Percentiles rank a stretch among this genome's conserved stretches.
Conservation (phyloP, 2,329 filamentous ascomycete species). For the Fusarium aywerte region DNA sequence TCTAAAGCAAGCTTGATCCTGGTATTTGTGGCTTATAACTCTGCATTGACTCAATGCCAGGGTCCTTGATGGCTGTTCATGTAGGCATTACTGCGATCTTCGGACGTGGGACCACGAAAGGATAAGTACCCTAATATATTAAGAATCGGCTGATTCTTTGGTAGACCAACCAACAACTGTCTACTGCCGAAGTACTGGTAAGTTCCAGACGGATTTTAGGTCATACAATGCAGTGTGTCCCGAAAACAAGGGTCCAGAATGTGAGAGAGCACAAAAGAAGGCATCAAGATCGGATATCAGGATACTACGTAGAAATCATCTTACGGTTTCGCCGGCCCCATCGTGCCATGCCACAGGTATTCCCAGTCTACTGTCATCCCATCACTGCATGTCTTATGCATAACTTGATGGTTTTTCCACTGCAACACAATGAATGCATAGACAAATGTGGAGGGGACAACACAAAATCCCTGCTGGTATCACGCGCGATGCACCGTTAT, state of each 20-base stretch:
- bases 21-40: constrained; percentile 4
- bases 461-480: constrained; percentile 5
- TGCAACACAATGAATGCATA: constrained; percentile 25
- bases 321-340: constrained; percentile 23
- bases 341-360: constrained; percentile 33
- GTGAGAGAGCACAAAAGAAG: neutral
- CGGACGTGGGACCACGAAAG: constrained; percentile 1
- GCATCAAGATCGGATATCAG: neutral
- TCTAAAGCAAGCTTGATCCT: neutral
- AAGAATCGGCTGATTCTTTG: neutral
- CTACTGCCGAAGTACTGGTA: constrained; percentile 12
- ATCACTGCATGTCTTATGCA: constrained; percentile 36
- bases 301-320: neutral
- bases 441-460: neutral
- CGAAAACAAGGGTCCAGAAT: constrained; percentile 24
- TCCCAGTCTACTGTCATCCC: constrained; percentile 37
- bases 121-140: no score
- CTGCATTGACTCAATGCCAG: neutral
- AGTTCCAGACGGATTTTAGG: constrained; percentile 17
- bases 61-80: constrained; percentile 19
- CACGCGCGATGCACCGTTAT: constrained; percentile 14
- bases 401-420: constrained; percentile 18
- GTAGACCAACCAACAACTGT: constrained; percentile 25
- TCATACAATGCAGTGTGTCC: constrained; percentile 2
- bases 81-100: constrained; percentile 18